These are phyloP conservation scores for Pseudogymnoascus sp. DNA, from an alignment of 2,329 filamentous ascomycete species.

Conservation along the genomic window DNA sequence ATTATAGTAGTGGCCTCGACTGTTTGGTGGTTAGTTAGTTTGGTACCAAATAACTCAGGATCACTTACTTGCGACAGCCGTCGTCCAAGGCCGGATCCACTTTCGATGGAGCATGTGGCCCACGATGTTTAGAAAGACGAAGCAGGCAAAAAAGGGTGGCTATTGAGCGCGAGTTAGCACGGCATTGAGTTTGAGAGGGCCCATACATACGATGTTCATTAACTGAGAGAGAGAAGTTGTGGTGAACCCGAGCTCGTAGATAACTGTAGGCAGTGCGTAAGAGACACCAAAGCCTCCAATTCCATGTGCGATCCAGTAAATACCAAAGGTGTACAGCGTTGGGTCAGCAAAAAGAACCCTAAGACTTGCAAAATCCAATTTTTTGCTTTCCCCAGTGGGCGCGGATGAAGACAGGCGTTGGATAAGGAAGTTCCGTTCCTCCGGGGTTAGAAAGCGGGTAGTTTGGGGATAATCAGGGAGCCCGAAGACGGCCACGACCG, in stretches of 20 bases:
- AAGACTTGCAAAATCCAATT: conserved; percentile 29
- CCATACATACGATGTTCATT: conserved; percentile 34
- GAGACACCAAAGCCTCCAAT: conserved; percentile 36
- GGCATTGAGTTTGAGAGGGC: neutral
- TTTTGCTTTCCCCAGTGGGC: conserved; percentile 27
- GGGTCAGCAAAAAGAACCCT: conserved; percentile 29
- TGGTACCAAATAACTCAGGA: neutral
- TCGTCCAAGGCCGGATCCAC: conserved; percentile 32
- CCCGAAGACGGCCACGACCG: conserved; percentile 26
- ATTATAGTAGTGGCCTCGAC: conserved; percentile 33
- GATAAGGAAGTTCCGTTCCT: conserved; percentile 24
- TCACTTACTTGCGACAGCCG: conserved; percentile 32
- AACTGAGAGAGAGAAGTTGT: conserved; percentile 35
- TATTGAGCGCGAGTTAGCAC: conserved; percentile 14
- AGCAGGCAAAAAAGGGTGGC: conserved; percentile 33
- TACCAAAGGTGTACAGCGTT: conserved; percentile 32
- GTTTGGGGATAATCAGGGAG: conserved; percentile 31
- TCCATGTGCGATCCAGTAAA: conserved; percentile 36
- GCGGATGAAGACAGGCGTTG: conserved; percentile 26
- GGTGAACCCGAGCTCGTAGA: conserved; percentile 37
- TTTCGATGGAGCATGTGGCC: conserved; percentile 31
- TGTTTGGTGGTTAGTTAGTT: conserved; percentile 20
- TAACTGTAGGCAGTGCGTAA: conserved; percentile 36
- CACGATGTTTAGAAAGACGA: conserved; percentile 32
- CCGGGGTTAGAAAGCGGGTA: conserved; percentile 25